Evolutionary conservation across 2,329 filamentous ascomycete genomes (phyloP).

Genomic region (Monosporascus sp.): DNA sequence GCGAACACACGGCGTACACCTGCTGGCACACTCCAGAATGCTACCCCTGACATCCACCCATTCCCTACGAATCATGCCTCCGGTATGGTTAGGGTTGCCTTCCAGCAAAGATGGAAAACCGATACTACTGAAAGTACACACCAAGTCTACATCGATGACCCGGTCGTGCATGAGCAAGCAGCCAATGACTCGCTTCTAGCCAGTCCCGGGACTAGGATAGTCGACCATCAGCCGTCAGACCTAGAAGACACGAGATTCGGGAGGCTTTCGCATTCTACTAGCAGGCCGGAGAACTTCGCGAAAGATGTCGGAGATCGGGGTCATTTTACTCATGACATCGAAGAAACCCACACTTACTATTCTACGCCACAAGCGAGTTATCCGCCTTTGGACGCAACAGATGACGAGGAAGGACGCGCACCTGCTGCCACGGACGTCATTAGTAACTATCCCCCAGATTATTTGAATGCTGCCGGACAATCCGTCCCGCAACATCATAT

Average conservation of each 20-base stretch:
- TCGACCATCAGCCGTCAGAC: not conserved
- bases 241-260: not conserved
- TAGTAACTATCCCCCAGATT: constrained; percentile 19
- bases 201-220: no score
- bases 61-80: constrained; percentile 4
- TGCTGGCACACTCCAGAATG: not conserved
- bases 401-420: constrained; percentile 6
- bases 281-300: not conserved
- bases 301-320: constrained; percentile 1
- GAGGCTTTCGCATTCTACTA: not conserved
- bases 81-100: not conserved
- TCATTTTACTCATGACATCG: constrained; percentile 1
- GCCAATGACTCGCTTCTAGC: not conserved
- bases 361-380: constrained; percentile 8
- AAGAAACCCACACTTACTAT: constrained; percentile 3
- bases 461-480: constrained; percentile 12
- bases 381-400: constrained; percentile 13
- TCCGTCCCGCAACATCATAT: constrained; percentile 6
- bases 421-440: constrained; percentile 5
- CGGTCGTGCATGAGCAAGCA: not conserved
- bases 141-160: constrained; percentile 3
- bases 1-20: not conserved
- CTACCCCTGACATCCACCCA: constrained; percentile 2
- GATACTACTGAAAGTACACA: constrained; percentile 2
- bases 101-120: constrained; percentile 8